These are phyloP conservation scores for Edhazardia aedis DNA, from an alignment of 371 early-diverging fungal genomes.

Conservation along the genomic window DNA sequence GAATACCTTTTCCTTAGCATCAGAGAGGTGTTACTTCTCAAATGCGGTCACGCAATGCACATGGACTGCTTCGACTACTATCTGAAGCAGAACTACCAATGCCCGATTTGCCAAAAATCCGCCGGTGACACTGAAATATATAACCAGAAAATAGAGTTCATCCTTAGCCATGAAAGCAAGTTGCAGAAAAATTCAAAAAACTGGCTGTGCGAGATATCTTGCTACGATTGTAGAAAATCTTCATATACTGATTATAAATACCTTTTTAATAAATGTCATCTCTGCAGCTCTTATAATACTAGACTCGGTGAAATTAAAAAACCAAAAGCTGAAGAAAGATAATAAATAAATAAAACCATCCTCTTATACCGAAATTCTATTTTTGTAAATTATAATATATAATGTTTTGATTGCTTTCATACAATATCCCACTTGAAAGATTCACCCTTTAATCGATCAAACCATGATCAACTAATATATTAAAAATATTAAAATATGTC, in stretches of 20 bases:
- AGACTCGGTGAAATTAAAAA: constrained; percentile 1
- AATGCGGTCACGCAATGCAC: constrained; percentile 82
- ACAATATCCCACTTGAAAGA: too few species aligned
- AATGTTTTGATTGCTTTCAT: too few species aligned
- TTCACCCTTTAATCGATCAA: too few species aligned
- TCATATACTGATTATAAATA: not conserved
- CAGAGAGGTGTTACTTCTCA: constrained; percentile 55
- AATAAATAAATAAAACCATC: too few species aligned
- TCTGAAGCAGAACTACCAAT: constrained; percentile 64
- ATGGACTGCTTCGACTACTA: constrained; percentile 58
- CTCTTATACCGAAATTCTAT: too few species aligned
- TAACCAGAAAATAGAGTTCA: constrained; percentile 57
- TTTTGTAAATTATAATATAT: too few species aligned
- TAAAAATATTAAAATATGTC: too few species aligned
- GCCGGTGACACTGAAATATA: constrained; percentile 60
- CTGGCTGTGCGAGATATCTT: not conserved
- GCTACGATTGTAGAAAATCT: not conserved
- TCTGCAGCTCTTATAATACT: not conserved
- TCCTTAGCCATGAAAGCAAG: not conserved
- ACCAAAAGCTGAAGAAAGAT: too few species aligned
- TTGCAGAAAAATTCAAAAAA: not conserved
- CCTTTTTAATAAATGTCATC: not conserved
- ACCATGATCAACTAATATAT: too few species aligned
- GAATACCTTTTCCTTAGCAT: constrained; percentile 70
- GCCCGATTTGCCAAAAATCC: constrained; percentile 77